A percentile compares a stretch with the other conserved stretches of the same genome.
These are phyloP conservation scores for Quercus gilva DNA, from an alignment of 306 rosid genomes.

Conservation along the genomic window DNA sequence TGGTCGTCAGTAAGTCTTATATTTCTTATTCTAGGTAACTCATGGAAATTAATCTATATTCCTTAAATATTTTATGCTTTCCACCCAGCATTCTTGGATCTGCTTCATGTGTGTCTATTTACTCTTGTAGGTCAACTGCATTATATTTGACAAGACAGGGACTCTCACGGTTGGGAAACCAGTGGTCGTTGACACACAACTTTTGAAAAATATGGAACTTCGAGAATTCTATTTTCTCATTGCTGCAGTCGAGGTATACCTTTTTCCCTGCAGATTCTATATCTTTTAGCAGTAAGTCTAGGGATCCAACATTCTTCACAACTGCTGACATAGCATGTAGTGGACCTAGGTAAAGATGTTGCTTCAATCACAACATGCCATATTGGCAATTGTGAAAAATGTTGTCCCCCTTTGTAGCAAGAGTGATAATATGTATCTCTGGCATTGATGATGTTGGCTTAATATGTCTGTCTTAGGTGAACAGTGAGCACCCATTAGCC, in stretches of 20 bases:
- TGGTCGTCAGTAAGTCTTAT: too few relatives aligned
- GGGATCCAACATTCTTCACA: too few relatives aligned
- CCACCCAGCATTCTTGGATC: not conserved
- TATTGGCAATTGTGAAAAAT: too few relatives aligned
- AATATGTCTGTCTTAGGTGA: slow-evolving; percentile 46
- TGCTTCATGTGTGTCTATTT: not conserved
- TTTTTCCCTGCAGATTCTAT: not conserved
- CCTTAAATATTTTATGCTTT: too few relatives aligned
- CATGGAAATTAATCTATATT: too few relatives aligned
- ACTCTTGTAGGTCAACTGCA: slow-evolving; percentile 63
- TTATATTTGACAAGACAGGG: slow-evolving; percentile 87
- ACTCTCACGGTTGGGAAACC: slow-evolving; percentile 87
- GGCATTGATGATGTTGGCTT: not conserved
- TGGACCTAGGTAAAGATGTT: too few relatives aligned
- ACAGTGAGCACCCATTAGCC: slow-evolving; percentile 87
- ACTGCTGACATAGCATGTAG: too few relatives aligned
- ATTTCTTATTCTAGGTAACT: too few relatives aligned
- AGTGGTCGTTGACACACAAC: slow-evolving; percentile 52
- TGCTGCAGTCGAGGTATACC: slow-evolving; percentile 73
- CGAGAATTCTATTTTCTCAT: slow-evolving; percentile 52
- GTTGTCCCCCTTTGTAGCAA: too few relatives aligned
- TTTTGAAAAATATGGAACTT: slow-evolving; percentile 31
- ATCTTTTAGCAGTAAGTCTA: not conserved
- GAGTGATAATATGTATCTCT: not conserved
- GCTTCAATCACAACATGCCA: too few relatives aligned